Evolutionary conservation across 345 rosid species (phyloP), one percentile per base, ranked within the genome.

Genomic region (Kandelia obovata): DNA sequence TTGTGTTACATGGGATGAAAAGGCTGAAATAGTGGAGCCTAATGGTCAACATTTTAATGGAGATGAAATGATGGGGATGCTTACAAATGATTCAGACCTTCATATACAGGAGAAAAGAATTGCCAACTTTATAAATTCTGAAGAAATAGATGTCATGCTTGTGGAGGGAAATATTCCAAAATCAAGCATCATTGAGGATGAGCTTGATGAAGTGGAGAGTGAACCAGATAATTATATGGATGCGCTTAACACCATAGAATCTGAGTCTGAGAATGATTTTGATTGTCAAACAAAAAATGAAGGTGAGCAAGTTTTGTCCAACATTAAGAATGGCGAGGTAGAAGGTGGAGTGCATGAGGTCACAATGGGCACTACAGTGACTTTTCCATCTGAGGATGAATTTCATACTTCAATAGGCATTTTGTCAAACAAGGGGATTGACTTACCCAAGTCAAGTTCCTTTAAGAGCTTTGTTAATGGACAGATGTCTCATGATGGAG

Each of bases 161-260:
- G 77, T 74, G 75, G 81, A 71, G 59, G 77, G 67, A 35, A 76
- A 62, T 73, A 37, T 72, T 66, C 67, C 34, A n/a, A 71, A 65
- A 68, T 77, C 88, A 76, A 75, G 72, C 64, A 68, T 69, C 46
- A 39, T 21, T 65, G 65, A 55, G 46, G 71, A 77, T 47, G 82
- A 78, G 68, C 68, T 69, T 71, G 79, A 82, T 58, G 91, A 87
- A 71, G 72, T 75, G 66, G 98, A 87, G 68, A 94, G 96, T 61
- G 98, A 91, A 79, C 73, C 86, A 55, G 98, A 91, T 46, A 74
- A 84, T 71, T 94, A 71, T 61, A 77, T 82, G 84, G 98, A 94
- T 85, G 97, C 97, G 17, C 92, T 88, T 66, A 89, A 91, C 75
- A 84, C 85, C 21, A 88, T 95, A 31, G 97, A 95, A 71, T 78